Conservation (phyloP, 257 asterid genomes). For the Plectranthus barbatus region DNA sequence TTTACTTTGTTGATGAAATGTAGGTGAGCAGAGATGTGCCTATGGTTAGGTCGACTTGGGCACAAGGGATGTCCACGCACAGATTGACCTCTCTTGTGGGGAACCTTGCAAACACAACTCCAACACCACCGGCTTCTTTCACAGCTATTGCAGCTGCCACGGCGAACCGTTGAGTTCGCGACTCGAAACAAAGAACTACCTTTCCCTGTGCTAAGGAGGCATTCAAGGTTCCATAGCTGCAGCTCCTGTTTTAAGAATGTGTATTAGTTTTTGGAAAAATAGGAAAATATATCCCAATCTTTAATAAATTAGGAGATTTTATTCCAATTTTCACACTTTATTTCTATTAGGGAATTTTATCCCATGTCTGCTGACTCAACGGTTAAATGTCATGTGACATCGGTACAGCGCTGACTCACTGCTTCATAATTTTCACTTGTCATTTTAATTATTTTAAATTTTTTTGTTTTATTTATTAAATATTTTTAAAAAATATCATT, state of each 20-base stretch:
- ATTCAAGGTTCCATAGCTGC: slow-evolving; percentile 18
- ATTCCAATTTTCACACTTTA: too few species aligned
- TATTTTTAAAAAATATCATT: too few species aligned
- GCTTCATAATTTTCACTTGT: too few species aligned
- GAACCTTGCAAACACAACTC: slow-evolving; percentile 19
- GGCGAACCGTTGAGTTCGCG: slow-evolving; percentile 18
- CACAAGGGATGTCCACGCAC: slow-evolving; percentile 30
- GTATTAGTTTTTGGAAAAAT: too few species aligned
- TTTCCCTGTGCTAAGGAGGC: slow-evolving; percentile 26
- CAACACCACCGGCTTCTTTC: slow-evolving; percentile 22
- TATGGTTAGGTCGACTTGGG: slow-evolving; percentile 28
- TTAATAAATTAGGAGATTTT: too few species aligned
- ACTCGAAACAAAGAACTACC: slow-evolving; percentile 30
- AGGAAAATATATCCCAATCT: too few species aligned
- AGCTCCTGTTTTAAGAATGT: slow-evolving; percentile 25
- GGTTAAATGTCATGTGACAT: too few species aligned
- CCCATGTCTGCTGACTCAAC: too few species aligned
- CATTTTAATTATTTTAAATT: too few species aligned
- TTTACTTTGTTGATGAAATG: slow-evolving; percentile 23
- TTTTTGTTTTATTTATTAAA: too few species aligned
- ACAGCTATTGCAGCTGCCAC: slow-evolving; percentile 17
- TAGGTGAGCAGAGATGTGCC: slow-evolving; percentile 29
- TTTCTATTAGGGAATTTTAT: too few species aligned
- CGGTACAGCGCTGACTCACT: too few species aligned
- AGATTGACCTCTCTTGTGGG: slow-evolving; percentile 25